phyloP scores from a whole-genome alignment of 768 basidiomycete genomes.

The Suillus hirtellus region DNA sequence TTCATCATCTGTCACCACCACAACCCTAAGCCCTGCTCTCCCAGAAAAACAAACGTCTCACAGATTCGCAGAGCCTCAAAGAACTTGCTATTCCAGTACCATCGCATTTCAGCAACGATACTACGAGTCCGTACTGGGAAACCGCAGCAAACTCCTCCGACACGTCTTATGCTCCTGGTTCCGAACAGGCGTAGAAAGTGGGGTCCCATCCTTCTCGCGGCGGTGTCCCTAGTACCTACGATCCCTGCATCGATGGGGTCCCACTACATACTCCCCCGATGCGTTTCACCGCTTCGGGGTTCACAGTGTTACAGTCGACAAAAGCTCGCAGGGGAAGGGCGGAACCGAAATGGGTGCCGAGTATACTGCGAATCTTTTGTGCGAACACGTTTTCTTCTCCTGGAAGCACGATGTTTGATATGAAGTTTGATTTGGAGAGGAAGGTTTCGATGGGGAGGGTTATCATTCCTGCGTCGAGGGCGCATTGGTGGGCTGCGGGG shows the following conservation, averaged over 20 bases:
- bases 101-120: constrained; percentile 42
- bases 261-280: no score
- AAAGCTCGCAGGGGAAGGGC: no score
- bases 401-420: no score
- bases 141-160: constrained; percentile 40
- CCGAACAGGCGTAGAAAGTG: constrained; percentile 51
- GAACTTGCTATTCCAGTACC: constrained; percentile 54
- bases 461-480: no score
- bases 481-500: no score
- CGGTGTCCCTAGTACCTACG: constrained; percentile 45
- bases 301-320: no score
- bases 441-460: no score
- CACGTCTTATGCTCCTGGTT: constrained; percentile 20
- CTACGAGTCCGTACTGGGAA: constrained; percentile 41
- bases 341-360: no score
- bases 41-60: constrained; percentile 26
- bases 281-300: no score
- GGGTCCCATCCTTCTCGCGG: constrained; percentile 48
- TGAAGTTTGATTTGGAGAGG: no score
- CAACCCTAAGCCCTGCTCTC: background rate
- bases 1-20: constrained; percentile 44
- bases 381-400: no score
- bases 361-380: no score
- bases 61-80: constrained; percentile 60
- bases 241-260: constrained; percentile 51